Conservation (phyloP, 140 eudicot genomes). For the Oenanthe javanica region DNA sequence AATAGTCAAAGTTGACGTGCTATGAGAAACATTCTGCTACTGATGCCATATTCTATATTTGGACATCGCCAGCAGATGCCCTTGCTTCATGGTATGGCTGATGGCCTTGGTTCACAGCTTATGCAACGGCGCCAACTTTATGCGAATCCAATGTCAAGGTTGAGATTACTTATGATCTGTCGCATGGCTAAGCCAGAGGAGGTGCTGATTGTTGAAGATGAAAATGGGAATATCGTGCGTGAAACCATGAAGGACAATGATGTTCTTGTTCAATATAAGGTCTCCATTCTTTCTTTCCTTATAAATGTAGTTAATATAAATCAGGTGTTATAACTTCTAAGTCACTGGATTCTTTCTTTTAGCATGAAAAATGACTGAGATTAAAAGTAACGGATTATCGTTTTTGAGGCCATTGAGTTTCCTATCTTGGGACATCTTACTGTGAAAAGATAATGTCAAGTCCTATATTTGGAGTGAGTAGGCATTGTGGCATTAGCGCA, state of each 20-base stretch:
- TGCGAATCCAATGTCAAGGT: constrained; percentile 77
- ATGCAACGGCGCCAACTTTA: constrained; percentile 83
- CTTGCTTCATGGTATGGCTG: constrained; percentile 47
- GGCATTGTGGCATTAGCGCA: no score
- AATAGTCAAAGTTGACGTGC: not conserved
- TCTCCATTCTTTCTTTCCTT: constrained; percentile 12
- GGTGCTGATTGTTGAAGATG: constrained; percentile 95
- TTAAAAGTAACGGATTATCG: not conserved
- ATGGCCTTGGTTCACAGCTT: constrained; percentile 74
- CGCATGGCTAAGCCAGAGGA: constrained; percentile 99
- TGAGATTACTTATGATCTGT: constrained; percentile 81
- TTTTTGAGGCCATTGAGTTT: not conserved
- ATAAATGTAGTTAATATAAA: not conserved
- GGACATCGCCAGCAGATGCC: constrained; percentile 39
- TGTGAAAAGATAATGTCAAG: not conserved
- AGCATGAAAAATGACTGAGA: not conserved
- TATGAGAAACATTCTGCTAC: not conserved
- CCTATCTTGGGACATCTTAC: not conserved
- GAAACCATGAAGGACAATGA: constrained; percentile 98
- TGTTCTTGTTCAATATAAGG: constrained; percentile 98
- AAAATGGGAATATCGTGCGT: constrained; percentile 98
- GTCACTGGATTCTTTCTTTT: not conserved
- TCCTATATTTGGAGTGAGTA: not conserved
- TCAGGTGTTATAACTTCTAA: not conserved
- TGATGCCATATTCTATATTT: constrained; percentile 14